These are phyloP conservation scores for Lactarius deliciosus DNA, from an alignment of 768 basidiomycete species.

Conservation along the genomic window DNA sequence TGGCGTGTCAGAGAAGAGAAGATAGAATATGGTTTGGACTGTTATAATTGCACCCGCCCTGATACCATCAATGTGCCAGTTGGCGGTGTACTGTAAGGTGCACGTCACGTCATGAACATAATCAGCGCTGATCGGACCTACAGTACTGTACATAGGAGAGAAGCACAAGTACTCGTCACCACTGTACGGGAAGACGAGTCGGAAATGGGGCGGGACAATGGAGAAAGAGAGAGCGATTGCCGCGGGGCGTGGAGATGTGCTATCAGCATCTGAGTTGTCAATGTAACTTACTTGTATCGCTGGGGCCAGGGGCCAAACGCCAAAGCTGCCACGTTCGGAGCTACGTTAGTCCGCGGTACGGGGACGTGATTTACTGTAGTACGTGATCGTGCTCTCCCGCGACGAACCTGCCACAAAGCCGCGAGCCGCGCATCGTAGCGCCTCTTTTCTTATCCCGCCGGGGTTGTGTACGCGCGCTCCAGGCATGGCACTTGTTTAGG, in stretches of 20 bases:
- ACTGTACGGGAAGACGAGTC: neutral
- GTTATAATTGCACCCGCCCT: neutral
- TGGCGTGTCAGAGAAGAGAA: neutral
- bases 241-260: neutral
- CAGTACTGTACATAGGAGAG: neutral
- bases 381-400: neutral
- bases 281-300: neutral
- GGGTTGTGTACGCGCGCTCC: too few species aligned
- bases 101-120: constrained; percentile 3
- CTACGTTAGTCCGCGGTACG: neutral
- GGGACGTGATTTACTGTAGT: too few species aligned
- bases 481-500: too few species aligned
- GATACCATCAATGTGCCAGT: neutral
- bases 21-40: neutral
- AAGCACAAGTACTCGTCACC: neutral
- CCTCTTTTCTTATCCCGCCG: neutral
- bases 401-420: neutral
- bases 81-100: neutral
- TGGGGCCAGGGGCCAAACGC: neutral
- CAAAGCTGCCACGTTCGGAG: neutral
- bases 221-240: neutral
- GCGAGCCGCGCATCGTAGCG: neutral
- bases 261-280: neutral
- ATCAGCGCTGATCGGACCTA: constrained; percentile 8
- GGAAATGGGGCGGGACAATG: neutral